A percentile compares a stretch with the other conserved stretches of the same genome.
These are phyloP conservation scores for Obba rivulosa DNA, from an alignment of 768 basidiomycete genomes.

Conservation along the genomic window DNA sequence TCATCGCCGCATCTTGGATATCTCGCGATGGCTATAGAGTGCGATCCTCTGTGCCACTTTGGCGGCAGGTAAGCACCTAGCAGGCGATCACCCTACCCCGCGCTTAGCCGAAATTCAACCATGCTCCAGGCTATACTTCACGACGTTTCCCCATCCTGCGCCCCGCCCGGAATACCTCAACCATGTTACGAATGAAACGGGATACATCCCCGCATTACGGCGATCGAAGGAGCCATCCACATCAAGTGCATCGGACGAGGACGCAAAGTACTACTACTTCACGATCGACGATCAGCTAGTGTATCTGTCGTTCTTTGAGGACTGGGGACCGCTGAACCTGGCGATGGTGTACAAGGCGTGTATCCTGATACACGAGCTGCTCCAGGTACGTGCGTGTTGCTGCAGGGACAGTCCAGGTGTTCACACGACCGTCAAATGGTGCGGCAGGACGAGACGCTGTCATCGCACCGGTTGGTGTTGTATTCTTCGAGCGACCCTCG, in stretches of 20 bases:
- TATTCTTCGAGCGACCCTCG: slow-evolving; percentile 86
- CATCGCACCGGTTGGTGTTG: slow-evolving; percentile 72
- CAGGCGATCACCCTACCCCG: not conserved
- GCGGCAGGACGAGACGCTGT: slow-evolving; percentile 73
- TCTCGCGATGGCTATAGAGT: slow-evolving; percentile 36
- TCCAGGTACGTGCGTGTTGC: slow-evolving; percentile 49
- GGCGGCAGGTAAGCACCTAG: slow-evolving; percentile 57
- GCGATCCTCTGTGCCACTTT: slow-evolving; percentile 78
- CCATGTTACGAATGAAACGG: slow-evolving; percentile 43
- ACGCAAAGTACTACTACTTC: slow-evolving; percentile 82
- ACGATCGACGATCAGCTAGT: slow-evolving; percentile 89
- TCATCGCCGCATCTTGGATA: slow-evolving; percentile 1
- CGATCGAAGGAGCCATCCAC: slow-evolving; percentile 55
- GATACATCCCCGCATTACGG: slow-evolving; percentile 57
- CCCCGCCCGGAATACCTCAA: slow-evolving; percentile 67
- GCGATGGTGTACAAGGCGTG: slow-evolving; percentile 94
- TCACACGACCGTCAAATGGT: not conserved
- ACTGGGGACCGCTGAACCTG: slow-evolving; percentile 89
- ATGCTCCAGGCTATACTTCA: slow-evolving; percentile 66
- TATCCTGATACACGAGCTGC: slow-evolving; percentile 84
- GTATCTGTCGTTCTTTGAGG: slow-evolving; percentile 91
- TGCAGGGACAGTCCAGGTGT: not conserved
- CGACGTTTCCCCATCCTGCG: slow-evolving; percentile 76
- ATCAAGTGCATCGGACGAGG: slow-evolving; percentile 60
- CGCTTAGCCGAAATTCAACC: slow-evolving; percentile 5